Evolutionary conservation across 2,329 filamentous ascomycete genomes (phyloP).

Genomic region (Claviceps quebecensis): DNA sequence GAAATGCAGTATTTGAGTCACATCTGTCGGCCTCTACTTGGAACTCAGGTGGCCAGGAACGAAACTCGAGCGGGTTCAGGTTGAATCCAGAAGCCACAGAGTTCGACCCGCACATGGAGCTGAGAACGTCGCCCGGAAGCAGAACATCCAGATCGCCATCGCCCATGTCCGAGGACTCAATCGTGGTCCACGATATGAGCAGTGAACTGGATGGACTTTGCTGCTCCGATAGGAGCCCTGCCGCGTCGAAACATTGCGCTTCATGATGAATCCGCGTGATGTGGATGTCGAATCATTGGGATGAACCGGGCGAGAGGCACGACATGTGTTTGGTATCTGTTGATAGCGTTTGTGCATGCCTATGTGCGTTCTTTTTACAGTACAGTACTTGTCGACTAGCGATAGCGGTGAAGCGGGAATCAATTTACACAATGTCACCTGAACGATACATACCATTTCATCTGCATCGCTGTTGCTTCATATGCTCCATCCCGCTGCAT

Average conservation of each 20-base stretch:
- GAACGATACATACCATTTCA: background rate
- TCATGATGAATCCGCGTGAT: background rate
- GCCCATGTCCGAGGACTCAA: background rate
- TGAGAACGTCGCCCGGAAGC: background rate
- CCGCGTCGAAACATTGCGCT: background rate
- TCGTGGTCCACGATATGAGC: background rate
- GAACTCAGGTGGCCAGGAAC: background rate
- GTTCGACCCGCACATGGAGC: conserved; percentile 2
- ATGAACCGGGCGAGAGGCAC: background rate
- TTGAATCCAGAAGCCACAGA: conserved; percentile 6
- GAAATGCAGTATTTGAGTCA: background rate
- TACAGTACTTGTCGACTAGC: background rate
- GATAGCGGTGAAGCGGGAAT: background rate
- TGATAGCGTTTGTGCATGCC: background rate
- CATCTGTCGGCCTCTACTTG: background rate
- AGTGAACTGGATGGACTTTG: background rate
- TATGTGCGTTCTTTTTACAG: background rate
- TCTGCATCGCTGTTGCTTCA: no score
- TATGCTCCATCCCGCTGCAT: background rate
- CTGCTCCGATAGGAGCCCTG: background rate
- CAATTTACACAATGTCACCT: background rate
- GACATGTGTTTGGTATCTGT: background rate
- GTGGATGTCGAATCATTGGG: background rate
- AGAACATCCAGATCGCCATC: background rate
- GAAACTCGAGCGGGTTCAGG: background rate